A percentile compares a stretch with the other conserved stretches of the same genome.
Evolutionary conservation across 345 rosid genomes (phyloP).

Genomic region (Turritis glabra): DNA sequence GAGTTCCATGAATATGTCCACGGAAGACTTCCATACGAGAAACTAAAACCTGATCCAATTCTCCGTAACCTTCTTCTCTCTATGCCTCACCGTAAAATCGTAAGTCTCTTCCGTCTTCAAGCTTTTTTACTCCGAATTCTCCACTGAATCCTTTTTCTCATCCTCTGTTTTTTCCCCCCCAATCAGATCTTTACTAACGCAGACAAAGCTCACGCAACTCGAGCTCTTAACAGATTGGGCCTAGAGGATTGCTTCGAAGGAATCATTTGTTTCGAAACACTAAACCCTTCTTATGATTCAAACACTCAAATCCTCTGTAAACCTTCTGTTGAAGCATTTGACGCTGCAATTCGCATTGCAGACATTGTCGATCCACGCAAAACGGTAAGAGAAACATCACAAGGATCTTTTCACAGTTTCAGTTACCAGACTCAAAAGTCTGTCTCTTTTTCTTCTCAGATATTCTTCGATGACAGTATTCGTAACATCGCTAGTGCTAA

Average conservation of each 20-base stretch:
- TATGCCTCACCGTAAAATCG: constrained; percentile 80
- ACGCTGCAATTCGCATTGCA: constrained; percentile 66
- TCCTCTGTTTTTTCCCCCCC: background rate
- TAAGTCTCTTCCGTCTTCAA: constrained; percentile 36
- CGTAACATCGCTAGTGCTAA: constrained; percentile 80
- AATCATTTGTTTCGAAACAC: constrained; percentile 76
- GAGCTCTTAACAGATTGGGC: constrained; percentile 55
- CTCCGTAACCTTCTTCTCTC: constrained; percentile 81
- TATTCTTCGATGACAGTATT: constrained; percentile 86
- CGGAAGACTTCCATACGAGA: constrained; percentile 78
- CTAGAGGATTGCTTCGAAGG: constrained; percentile 84
- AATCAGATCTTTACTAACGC: constrained; percentile 78
- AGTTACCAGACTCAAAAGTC: constrained; percentile 2
- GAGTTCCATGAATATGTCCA: constrained; percentile 84
- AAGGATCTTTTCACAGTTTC: background rate
- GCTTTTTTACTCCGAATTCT: background rate
- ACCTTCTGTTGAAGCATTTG: constrained; percentile 64
- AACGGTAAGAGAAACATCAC: constrained; percentile 50
- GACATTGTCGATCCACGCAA: constrained; percentile 56
- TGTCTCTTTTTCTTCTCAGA: constrained; percentile 37
- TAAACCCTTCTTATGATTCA: constrained; percentile 49
- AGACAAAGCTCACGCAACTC: constrained; percentile 57
- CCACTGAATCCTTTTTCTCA: background rate
- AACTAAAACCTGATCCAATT: constrained; percentile 65
- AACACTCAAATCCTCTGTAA: constrained; percentile 52